These are phyloP conservation scores for Carex arenaria DNA, from an alignment of 202 grass and related monocot species.

Conservation along the genomic window DNA sequence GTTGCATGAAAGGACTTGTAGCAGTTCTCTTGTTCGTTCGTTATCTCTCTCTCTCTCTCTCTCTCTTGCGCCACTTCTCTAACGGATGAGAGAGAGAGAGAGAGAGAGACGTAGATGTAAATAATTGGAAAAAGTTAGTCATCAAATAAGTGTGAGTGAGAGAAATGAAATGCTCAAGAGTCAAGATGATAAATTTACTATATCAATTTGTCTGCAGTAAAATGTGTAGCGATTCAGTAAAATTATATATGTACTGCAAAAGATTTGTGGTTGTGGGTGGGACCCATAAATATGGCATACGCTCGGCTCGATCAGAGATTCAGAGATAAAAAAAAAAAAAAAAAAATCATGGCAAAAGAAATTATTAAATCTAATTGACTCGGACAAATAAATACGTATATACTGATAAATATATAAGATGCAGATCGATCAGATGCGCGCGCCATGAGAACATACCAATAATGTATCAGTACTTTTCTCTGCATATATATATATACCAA, in stretches of 20 bases:
- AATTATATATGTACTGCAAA: neutral
- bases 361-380: no score
- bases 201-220: conserved; percentile 2
- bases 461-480: neutral
- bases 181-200: neutral
- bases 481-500: no score
- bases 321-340: no score
- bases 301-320: no score
- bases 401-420: neutral
- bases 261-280: neutral
- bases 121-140: neutral
- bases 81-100: conserved; percentile 13
- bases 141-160: conserved; percentile 7
- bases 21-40: conserved; percentile 27
- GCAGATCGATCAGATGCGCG: no score
- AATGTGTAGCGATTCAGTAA: neutral
- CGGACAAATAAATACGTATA: neutral
- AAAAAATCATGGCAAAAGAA: no score
- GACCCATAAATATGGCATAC: neutral
- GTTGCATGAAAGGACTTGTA: conserved; percentile 28
- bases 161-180: neutral
- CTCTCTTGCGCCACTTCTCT: conserved; percentile 13
- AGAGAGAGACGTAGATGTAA: neutral
- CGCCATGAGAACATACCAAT: neutral
- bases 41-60: no score